Base-by-base conservation (phyloP, 164 flowering plant genomes). In the Tinospora cordifolia region DNA sequence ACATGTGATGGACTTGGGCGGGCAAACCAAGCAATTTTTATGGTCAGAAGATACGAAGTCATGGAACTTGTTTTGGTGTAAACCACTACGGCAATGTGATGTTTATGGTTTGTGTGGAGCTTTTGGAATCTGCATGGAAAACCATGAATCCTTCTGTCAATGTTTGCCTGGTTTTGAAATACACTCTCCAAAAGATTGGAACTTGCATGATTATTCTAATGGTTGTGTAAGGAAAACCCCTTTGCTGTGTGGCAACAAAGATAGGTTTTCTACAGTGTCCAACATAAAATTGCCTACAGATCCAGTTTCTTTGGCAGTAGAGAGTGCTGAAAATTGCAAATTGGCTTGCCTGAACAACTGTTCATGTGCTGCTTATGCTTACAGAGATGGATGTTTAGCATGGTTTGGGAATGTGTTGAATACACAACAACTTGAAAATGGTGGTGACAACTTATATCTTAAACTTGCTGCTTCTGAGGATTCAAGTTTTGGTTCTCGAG, bases 341-440 rank as follows among this genome's bases (percentile, higher is more conserved):
- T 38, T 62, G 9, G 69, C 69, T 17, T 83, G 86, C 62, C 62
- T 75, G 72, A 79, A 34, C 47, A 75, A 66, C 65, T 83, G 81
- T 62, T 79, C 84, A 21, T 83, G 84, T 67, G 71, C 41, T 54
- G 86, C 84, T 49, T 81, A 83, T 65, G 62, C 78, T 63, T 69
- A 38, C 14, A 54, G 9, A 0, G 65, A 17, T 27, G 44, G 65
- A 17, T 83, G 82, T 51, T 75, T 69, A 0, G 12, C 79, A 30
- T 83, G 83, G 85, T 14, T 24, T 25, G 79, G 79, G 9, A 72
- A 74, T 6, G 40, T 80, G 7, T 44, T 80, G 25, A 73, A 74
- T 66, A 13, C 65, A 51, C 66, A 70, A 44, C 69, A 75, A 70
- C 63, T 67, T 2, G 74, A 75, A 66, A 64, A 24, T 39, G 40